These are phyloP conservation scores for Lactarius vividus DNA, from an alignment of 768 basidiomycete genomes.

Conservation along the genomic window DNA sequence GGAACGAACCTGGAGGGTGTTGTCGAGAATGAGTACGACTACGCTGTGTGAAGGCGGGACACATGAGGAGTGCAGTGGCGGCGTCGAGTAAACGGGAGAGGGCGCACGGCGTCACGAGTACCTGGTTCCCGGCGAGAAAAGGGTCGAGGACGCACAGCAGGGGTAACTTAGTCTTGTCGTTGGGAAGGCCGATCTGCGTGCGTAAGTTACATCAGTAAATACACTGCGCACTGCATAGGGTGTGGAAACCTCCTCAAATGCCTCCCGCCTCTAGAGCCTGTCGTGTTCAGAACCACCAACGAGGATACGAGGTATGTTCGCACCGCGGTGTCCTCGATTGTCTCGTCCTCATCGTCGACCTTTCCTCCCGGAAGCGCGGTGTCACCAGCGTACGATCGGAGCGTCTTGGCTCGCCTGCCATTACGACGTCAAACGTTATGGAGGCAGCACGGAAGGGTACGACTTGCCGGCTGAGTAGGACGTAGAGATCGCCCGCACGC, in stretches of 20 bases:
- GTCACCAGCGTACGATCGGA: constrained; percentile 81
- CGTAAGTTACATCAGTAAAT: constrained; percentile 11
- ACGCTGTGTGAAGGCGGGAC: constrained; percentile 47
- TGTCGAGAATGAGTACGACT: constrained; percentile 81
- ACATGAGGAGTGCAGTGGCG: neutral
- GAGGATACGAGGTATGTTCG: neutral
- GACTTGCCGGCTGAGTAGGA: constrained; percentile 74
- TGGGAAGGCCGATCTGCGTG: constrained; percentile 75
- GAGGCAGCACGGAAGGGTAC: neutral
- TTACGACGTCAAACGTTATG: neutral
- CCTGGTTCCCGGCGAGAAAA: constrained; percentile 65
- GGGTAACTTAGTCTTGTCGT: constrained; percentile 65
- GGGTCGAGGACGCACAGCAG: constrained; percentile 78
- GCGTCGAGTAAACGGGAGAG: neutral
- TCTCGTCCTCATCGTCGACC: constrained; percentile 63
- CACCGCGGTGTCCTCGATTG: constrained; percentile 80
- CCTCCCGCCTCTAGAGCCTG: constrained; percentile 67
- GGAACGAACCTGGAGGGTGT: constrained; percentile 59
- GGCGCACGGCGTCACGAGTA: constrained; percentile 83
- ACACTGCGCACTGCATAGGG: neutral
- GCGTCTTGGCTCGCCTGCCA: constrained; percentile 64
- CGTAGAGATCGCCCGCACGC: constrained; percentile 78
- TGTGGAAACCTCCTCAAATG: constrained; percentile 75
- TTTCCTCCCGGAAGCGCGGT: constrained; percentile 88
- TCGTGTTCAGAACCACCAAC: constrained; percentile 4